These are phyloP conservation scores for Stereocaulon alpinum DNA, from an alignment of 495 filamentous ascomycete genomes.

Conservation along the genomic window DNA sequence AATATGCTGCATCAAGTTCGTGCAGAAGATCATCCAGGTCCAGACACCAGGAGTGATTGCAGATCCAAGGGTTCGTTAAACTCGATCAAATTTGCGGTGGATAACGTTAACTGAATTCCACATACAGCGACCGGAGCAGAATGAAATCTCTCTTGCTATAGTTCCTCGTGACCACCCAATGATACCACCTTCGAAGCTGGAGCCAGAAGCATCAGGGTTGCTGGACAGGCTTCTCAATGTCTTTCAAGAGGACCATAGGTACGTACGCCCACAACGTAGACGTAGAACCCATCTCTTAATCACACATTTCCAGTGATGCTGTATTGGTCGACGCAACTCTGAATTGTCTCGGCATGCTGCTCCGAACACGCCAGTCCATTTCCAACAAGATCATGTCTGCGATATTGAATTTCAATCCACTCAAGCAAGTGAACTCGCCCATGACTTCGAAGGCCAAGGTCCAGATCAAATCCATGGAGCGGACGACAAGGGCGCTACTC, in stretches of 20 bases:
- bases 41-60: slow-evolving; percentile 75
- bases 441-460: slow-evolving; percentile 71
- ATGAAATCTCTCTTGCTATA: slow-evolving; percentile 77
- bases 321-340: slow-evolving; percentile 86
- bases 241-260: slow-evolving; percentile 80
- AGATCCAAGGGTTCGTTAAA: slow-evolving; percentile 67
- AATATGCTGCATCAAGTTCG: slow-evolving; percentile 94
- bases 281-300: slow-evolving; percentile 14
- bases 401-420: slow-evolving; percentile 83
- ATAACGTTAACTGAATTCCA: slow-evolving; percentile 24
- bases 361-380: slow-evolving; percentile 69
- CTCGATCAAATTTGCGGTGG: background rate
- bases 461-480: slow-evolving; percentile 83
- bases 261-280: slow-evolving; percentile 22
- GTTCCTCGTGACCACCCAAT: slow-evolving; percentile 74
- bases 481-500: slow-evolving; percentile 74
- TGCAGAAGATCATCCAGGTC: slow-evolving; percentile 81
- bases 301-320: slow-evolving; percentile 52
- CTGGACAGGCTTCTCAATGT: slow-evolving; percentile 81
- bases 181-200: slow-evolving; percentile 65
- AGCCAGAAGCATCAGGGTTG: slow-evolving; percentile 82
- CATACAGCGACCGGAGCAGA: slow-evolving; percentile 62
- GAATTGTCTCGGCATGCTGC: slow-evolving; percentile 70
- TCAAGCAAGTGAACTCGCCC: slow-evolving; percentile 63
- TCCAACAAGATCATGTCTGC: slow-evolving; percentile 74